These are phyloP conservation scores for Ceriops zippeliana DNA, from an alignment of 345 rosid genomes.

Conservation along the genomic window DNA sequence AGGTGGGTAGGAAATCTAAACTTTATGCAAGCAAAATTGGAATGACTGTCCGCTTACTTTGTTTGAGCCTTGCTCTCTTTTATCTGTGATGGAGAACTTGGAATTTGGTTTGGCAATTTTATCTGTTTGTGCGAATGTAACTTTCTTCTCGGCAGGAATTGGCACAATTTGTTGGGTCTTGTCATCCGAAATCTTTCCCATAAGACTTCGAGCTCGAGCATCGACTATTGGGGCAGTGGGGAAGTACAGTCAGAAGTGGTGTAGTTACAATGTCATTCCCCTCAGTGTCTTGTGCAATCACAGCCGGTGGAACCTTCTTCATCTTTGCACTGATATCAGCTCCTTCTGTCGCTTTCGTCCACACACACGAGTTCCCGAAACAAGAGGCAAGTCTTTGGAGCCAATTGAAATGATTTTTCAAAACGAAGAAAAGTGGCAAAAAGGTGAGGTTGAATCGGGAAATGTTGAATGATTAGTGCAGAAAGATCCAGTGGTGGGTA, in stretches of 20 bases:
- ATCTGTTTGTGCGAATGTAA: conserved; percentile 22
- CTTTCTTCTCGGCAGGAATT: conserved; percentile 33
- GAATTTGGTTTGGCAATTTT: conserved; percentile 22
- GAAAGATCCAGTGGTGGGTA: neutral
- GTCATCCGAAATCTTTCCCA: conserved; percentile 25
- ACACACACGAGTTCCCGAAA: conserved; percentile 26
- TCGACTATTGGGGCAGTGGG: conserved; percentile 25
- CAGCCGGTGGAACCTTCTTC: conserved; percentile 30
- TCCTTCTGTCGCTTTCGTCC: conserved; percentile 23
- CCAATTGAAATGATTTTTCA: conserved; percentile 26
- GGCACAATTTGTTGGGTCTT: conserved; percentile 28
- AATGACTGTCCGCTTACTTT: conserved; percentile 17
- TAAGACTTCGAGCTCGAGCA: conserved; percentile 29
- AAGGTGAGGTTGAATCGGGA: conserved; percentile 19
- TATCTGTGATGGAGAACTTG: conserved; percentile 9
- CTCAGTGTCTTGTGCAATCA: conserved; percentile 20
- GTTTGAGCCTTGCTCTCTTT: conserved; percentile 12
- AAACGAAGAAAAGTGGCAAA: conserved; percentile 12
- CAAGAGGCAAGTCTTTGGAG: conserved; percentile 41
- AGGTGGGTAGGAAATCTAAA: conserved; percentile 20
- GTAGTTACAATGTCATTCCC: conserved; percentile 23
- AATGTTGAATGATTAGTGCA: conserved; percentile 16
- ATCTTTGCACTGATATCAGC: conserved; percentile 26
- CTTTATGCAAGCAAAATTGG: conserved; percentile 23
- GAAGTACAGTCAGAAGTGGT: conserved; percentile 27